A percentile compares a stretch with the other conserved stretches of the same genome.
phyloP scores from a whole-genome alignment of 1,284 basidiomycete species.

The Melampsora abietis-canadensis region DNA sequence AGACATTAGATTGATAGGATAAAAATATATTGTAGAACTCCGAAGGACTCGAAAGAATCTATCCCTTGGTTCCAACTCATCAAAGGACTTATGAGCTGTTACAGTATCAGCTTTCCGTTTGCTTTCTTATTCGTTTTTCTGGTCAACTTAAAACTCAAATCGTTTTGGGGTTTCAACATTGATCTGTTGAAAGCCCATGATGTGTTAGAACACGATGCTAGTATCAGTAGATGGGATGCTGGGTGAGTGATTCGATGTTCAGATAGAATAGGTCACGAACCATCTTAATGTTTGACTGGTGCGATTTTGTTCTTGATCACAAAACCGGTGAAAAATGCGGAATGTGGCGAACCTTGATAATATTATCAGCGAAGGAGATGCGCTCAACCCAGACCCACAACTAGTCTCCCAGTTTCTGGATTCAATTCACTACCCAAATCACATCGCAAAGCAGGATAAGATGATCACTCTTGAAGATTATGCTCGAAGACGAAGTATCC shows the following conservation, averaged over 20 bases:
- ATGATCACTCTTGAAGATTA: constrained; percentile 32
- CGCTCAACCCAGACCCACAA: constrained; percentile 16
- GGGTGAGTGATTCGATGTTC: not conserved
- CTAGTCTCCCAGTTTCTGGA: constrained; percentile 20
- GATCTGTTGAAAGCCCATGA: constrained; percentile 21
- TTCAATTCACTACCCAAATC: constrained; percentile 3
- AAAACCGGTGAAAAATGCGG: too few species aligned
- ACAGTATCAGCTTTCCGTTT: constrained; percentile 30
- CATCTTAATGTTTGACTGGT: not conserved
- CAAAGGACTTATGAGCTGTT: constrained; percentile 18
- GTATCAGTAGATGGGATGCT: constrained; percentile 24
- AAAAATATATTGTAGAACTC: constrained; percentile 12
- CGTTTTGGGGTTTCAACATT: constrained; percentile 15
- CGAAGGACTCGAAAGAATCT: constrained; percentile 23
- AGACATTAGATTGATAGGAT: not conserved
- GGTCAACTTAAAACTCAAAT: constrained; percentile 19
- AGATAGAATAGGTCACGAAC: not conserved
- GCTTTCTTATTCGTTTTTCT: constrained; percentile 24
- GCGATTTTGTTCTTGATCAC: not conserved
- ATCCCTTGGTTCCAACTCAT: constrained; percentile 16
- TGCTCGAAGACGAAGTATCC: constrained; percentile 13
- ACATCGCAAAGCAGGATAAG: constrained; percentile 5
- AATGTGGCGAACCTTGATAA: not conserved
- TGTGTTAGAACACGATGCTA: constrained; percentile 39
- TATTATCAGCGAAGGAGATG: constrained; percentile 18